Base-by-base conservation (phyloP, 768 basidiomycete genomes). In the Lactarius hengduanensis region DNA sequence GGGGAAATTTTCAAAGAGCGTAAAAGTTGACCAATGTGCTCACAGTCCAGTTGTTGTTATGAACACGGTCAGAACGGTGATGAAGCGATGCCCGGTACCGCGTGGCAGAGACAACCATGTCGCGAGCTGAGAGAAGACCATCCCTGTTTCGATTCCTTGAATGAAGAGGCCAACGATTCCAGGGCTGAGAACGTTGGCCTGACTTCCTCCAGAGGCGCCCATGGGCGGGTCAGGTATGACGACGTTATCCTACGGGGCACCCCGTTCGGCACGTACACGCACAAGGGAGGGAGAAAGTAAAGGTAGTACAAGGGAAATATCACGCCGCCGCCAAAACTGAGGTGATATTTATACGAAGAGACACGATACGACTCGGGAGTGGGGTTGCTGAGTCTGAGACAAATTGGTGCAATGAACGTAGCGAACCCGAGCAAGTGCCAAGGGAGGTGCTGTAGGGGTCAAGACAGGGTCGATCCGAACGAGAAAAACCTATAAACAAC, bases 151-250 rank as follows among this genome's bases (percentile, higher is more conserved):
- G 45, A 61, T 20, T 7, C 65, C 65, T 9, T 66, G 65, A 40
- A 61, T n/a, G 34, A 61, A 57, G 9, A 66, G 65, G 20, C 65
- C 65, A 10, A 66, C 22, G 15, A 56, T 36, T 7, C 34, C 60
- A 26, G 65, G 55, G 15, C 45, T 16, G 55, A 62, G 43, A 1
- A 22, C 36, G 28, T 26, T 41, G 20, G 7, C 36, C 15, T 10
- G 43, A 28, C 36, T 55, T 36, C 13, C 13, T 15, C 47, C 22
- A 2, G 47, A 28, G 15, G 2, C 34, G 30, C 13, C 10, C 4
- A 13, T 26, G 10, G 38, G 8, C 16, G 47, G 13, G 26, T 41
- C 2, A 15, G 13, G 2, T 47, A 41, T 59, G 47, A 40, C 34
- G 43, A 22, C 6, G 26, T 10, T 11, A 18, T 58, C 18, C 22